Conservation (phyloP, 345 rosid genomes). For the Gossypium arboreum region DNA sequence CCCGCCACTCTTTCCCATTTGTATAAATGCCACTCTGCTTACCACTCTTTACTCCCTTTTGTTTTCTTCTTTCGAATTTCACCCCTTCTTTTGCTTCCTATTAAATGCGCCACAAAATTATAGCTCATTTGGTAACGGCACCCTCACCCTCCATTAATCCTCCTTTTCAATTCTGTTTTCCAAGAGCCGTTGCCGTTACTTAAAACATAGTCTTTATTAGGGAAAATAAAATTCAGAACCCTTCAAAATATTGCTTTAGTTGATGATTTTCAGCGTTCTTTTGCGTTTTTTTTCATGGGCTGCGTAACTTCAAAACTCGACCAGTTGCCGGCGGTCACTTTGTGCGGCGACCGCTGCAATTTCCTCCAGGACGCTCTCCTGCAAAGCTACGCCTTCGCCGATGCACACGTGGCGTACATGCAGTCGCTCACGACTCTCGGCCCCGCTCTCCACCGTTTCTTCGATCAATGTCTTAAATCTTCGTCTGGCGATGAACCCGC, state of each 20-base stretch:
- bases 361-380: constrained; percentile 42
- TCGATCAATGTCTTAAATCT: constrained; percentile 16
- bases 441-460: constrained; percentile 30
- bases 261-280: neutral
- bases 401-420: constrained; percentile 42
- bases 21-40: neutral
- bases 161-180: neutral
- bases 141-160: neutral
- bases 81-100: neutral
- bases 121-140: neutral
- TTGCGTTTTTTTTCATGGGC: constrained; percentile 29
- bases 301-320: constrained; percentile 49
- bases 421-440: constrained; percentile 40
- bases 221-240: no score
- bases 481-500: constrained; percentile 9
- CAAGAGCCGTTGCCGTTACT: neutral
- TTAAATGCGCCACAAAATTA: constrained; percentile 12
- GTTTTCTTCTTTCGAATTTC: neutral
- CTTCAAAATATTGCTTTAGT: neutral
- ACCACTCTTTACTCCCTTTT: neutral
- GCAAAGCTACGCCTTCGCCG: constrained; percentile 41
- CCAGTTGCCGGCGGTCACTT: constrained; percentile 42
- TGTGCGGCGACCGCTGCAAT: constrained; percentile 48
- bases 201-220: neutral
- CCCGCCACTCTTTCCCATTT: constrained; percentile 9